A percentile compares a stretch with the other conserved stretches of the same genome.
Evolutionary conservation across 495 filamentous ascomycete genomes (phyloP).

Genomic region (Xylaria castorea): DNA sequence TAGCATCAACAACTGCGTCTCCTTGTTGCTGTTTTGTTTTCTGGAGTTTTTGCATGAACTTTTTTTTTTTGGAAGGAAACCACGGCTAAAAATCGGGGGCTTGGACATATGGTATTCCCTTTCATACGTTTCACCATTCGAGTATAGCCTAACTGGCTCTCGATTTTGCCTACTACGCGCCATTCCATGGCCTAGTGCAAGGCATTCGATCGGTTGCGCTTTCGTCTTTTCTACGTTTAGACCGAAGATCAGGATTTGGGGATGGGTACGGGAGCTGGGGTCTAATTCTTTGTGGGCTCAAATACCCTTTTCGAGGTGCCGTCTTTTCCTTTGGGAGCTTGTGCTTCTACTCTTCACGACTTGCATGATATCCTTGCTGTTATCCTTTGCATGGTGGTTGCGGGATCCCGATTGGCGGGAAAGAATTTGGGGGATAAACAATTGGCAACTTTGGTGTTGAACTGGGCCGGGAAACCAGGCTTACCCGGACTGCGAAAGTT

Average conservation of each 20-base stretch:
- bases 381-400: slow-evolving; percentile 30
- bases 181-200: slow-evolving; percentile 16
- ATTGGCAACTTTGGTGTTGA: not conserved
- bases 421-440: not conserved
- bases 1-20: not conserved
- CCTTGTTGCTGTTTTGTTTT: not conserved
- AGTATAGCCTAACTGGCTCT: not conserved
- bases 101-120: slow-evolving; percentile 25
- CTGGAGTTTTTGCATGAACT: not conserved
- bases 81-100: slow-evolving; percentile 7
- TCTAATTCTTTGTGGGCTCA: slow-evolving; percentile 28
- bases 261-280: slow-evolving; percentile 13
- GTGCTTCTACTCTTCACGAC: slow-evolving; percentile 35
- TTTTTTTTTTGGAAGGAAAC: not conserved
- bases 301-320: slow-evolving; percentile 31
- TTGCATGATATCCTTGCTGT: slow-evolving; percentile 35
- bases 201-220: slow-evolving; percentile 29
- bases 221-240: slow-evolving; percentile 31
- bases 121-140: slow-evolving; percentile 6
- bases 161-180: not conserved
- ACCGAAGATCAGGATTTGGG: slow-evolving; percentile 23
- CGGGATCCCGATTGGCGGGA: not conserved
- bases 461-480: not conserved
- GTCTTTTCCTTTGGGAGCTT: slow-evolving; percentile 27
- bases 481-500: not conserved